Evolutionary conservation across 2,329 filamentous ascomycete genomes (phyloP).

Genomic region (Penicillium frequentans): DNA sequence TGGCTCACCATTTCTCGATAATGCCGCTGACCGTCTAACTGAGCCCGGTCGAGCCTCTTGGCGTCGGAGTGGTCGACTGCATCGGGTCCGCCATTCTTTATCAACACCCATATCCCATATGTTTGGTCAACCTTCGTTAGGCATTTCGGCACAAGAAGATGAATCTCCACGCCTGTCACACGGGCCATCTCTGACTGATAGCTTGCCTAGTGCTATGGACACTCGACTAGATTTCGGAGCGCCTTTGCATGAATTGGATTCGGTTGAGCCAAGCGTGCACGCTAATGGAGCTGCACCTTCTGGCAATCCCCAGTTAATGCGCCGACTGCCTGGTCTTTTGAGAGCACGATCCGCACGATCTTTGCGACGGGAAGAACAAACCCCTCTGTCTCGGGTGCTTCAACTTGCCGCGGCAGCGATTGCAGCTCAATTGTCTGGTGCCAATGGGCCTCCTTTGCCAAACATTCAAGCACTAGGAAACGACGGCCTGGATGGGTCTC

Average conservation of each 20-base stretch:
- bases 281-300: conserved; percentile 26
- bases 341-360: conserved; percentile 56
- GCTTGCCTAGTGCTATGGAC: conserved; percentile 36
- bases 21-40: conserved; percentile 25
- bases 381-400: conserved; percentile 61
- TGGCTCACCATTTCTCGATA: conserved; percentile 28
- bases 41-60: conserved; percentile 36
- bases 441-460: conserved; percentile 55
- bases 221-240: conserved; percentile 43
- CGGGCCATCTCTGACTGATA: conserved; percentile 22
- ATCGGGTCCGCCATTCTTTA: conserved; percentile 45
- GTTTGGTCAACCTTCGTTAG: conserved; percentile 38
- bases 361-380: conserved; percentile 60
- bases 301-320: conserved; percentile 30
- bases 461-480: conserved; percentile 56
- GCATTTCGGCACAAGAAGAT: conserved; percentile 25
- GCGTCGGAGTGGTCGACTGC: conserved; percentile 42
- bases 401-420: conserved; percentile 65
- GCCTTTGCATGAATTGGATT: conserved; percentile 42
- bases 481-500: conserved; percentile 60
- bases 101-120: conserved; percentile 46
- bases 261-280: conserved; percentile 40
- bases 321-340: conserved; percentile 44
- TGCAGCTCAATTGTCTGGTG: conserved; percentile 64
- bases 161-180: conserved; percentile 29